phyloP scores from a whole-genome alignment of 305 asterid genomes.

The Solanum hybrid region DNA sequence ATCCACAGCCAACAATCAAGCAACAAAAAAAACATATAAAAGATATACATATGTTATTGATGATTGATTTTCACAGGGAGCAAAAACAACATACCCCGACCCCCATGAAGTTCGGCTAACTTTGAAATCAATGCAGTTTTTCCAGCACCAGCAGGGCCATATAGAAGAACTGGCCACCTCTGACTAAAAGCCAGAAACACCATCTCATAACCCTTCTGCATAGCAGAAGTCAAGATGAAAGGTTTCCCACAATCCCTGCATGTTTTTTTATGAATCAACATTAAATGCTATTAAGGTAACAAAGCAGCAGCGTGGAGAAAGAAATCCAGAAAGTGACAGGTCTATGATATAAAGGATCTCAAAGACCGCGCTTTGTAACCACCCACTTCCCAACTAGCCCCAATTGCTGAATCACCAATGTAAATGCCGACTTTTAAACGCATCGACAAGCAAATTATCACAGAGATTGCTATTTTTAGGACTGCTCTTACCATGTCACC shows the following conservation, averaged over 20 bases:
- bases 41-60: not conserved
- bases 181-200: conserved; percentile 74
- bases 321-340: not conserved
- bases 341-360: not conserved
- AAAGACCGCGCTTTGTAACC: not conserved
- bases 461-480: not conserved
- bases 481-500: not conserved
- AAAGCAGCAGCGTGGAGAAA: not conserved
- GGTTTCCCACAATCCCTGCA: conserved; percentile 50
- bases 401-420: not conserved
- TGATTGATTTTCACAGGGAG: not conserved
- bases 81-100: conserved; percentile 9
- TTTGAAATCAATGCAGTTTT: conserved; percentile 69
- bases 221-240: conserved; percentile 57
- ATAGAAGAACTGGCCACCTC: conserved; percentile 94
- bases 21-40: not conserved
- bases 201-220: conserved; percentile 71
- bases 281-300: not conserved
- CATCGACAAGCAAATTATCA: not conserved
- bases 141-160: conserved; percentile 92
- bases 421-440: not conserved
- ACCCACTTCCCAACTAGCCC: not conserved
- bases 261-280: not conserved
- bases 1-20: not conserved
- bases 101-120: conserved; percentile 52